These are phyloP conservation scores for Trichosanthes cucumerina DNA, from an alignment of 306 rosid genomes.

Conservation along the genomic window DNA sequence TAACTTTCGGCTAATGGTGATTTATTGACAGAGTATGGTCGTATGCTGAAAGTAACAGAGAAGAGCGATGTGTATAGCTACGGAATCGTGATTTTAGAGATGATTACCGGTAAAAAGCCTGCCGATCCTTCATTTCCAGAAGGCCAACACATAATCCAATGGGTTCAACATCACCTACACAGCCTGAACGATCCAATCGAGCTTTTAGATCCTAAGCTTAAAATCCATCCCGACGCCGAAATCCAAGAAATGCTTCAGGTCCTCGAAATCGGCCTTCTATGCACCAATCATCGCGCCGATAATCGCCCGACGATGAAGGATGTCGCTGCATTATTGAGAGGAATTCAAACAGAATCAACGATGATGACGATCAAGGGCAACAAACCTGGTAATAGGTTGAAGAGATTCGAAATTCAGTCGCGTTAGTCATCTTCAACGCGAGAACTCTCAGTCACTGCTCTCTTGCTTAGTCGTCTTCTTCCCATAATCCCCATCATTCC, in stretches of 20 bases:
- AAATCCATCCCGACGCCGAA: conserved; percentile 57
- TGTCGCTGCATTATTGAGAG: conserved; percentile 68
- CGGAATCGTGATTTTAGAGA: conserved; percentile 79
- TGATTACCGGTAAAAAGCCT: conserved; percentile 74
- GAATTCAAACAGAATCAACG: conserved; percentile 44
- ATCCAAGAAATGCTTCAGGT: conserved; percentile 81
- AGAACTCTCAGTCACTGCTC: conserved; percentile 41
- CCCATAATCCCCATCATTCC: conserved; percentile 8
- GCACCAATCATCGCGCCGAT: conserved; percentile 59
- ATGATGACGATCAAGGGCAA: not conserved
- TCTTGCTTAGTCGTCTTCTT: conserved; percentile 50
- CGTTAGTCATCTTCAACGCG: conserved; percentile 38
- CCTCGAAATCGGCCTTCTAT: conserved; percentile 63
- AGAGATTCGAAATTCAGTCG: not conserved
- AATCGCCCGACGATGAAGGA: conserved; percentile 95
- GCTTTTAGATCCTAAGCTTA: conserved; percentile 66
- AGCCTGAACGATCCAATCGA: conserved; percentile 65
- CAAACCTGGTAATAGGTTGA: conserved; percentile 36
- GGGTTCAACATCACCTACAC: conserved; percentile 67
- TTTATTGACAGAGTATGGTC: conserved; percentile 59
- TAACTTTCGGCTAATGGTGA: not conserved
- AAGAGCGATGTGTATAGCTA: conserved; percentile 83
- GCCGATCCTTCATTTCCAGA: conserved; percentile 67
- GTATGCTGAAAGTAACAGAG: conserved; percentile 63
- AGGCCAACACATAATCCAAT: conserved; percentile 63